Conservation (phyloP, 2,329 filamentous ascomycete species). For the Pseudopyricularia cyperi region DNA sequence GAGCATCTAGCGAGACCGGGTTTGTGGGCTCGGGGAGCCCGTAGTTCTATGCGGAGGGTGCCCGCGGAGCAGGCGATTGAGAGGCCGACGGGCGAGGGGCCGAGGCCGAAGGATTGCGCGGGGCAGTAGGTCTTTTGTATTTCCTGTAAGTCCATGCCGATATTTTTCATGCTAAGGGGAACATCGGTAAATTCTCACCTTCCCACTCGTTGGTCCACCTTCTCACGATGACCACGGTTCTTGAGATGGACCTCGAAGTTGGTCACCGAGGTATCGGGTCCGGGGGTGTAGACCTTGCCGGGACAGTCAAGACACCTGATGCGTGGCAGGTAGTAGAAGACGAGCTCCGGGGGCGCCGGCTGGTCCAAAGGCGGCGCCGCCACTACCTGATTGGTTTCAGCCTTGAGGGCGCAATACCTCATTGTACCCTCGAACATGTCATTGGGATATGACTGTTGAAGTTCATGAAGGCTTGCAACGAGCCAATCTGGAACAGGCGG, state of each 20-base stretch:
- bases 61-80: neutral
- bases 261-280: slow-evolving; percentile 68
- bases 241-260: slow-evolving; percentile 91
- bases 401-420: slow-evolving; percentile 76
- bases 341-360: slow-evolving; percentile 48
- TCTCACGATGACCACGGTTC: slow-evolving; percentile 67
- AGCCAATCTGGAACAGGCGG: slow-evolving; percentile 62
- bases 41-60: neutral
- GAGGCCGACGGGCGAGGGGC: neutral
- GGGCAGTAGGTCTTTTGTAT: neutral
- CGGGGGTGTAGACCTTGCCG: slow-evolving; percentile 85
- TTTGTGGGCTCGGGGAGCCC: neutral
- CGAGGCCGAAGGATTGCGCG: neutral
- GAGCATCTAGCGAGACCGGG: neutral
- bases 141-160: neutral
- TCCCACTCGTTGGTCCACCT: slow-evolving; percentile 42
- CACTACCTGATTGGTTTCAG: slow-evolving; percentile 52
- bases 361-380: slow-evolving; percentile 28
- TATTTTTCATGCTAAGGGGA: neutral
- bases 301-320: slow-evolving; percentile 90
- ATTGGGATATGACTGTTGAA: slow-evolving; percentile 59
- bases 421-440: slow-evolving; percentile 84
- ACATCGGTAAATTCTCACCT: slow-evolving; percentile 7
- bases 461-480: slow-evolving; percentile 52
- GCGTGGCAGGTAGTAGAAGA: slow-evolving; percentile 73